Base-by-base conservation (phyloP, 1,284 basidiomycete species). In the Cryptococcus sp. region DNA sequence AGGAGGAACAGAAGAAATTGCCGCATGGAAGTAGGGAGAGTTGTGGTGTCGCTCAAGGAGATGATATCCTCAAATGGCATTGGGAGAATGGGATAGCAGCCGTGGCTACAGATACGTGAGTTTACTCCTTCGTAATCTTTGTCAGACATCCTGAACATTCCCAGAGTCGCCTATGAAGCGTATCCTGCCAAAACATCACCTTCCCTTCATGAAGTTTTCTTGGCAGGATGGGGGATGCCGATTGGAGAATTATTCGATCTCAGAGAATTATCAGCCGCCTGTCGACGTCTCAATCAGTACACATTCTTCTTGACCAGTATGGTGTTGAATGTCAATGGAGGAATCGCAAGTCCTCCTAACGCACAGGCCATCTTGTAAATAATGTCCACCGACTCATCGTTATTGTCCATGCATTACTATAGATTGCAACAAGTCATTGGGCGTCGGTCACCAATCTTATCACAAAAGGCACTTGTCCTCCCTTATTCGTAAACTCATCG, bases 211-310 rank as follows among this genome's bases (percentile, higher is more conserved):
- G 64, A 72, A 50, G 60, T 64, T 11, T 69, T 75, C 62, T 54
- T 72, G 5, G 67, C 58, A 15, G 66, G 72, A 55, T 74, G 67
- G 68, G 59, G 71, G 4, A 38, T 69, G 41, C 71, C 71, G 3
- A 78, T 79, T 36, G 79, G 78, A 32, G 79, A 80, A 57, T 59
- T 79, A 42, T 79, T 78, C 50, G 77, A 80, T 58, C 64, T 79
- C 11, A 71, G 77, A 31, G 58, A 58, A 31, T 66, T 80, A 10
- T 68, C 73, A 2, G 38, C 61, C 34, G 60, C 70, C 50, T 78
- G 76, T 49, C 55, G 61, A 30, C 44, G 64, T 50, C 56, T 65
- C 13, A 56, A 67, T 6, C 58, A 73, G 42, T 80, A 70, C 65
- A 71, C 73, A 0, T 79, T 80, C 67, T 73, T 78, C 63, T 72